Base-by-base conservation (phyloP, 2,329 filamentous ascomycete genomes). In the Venturia pyrina region DNA sequence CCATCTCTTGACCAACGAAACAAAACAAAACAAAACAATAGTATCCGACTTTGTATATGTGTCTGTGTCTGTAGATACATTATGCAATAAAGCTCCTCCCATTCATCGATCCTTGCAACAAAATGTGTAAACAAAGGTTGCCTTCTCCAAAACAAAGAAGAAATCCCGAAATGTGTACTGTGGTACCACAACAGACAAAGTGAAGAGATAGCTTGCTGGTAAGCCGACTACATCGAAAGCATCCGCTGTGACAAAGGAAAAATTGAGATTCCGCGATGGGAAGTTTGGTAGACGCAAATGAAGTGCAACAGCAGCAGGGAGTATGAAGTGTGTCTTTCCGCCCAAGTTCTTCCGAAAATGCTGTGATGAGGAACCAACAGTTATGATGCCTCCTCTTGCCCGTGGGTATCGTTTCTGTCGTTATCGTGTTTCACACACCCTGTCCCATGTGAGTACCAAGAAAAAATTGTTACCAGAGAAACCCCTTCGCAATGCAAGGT, bases 401-500 rank as follows among this genome's bases (percentile, higher is more conserved):
- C 53, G 15, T 59, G 53, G 53, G 53, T 59, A 59, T 59, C 53
- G 53, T 59, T 59, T 59, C 28, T 37, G 32, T 59, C 53, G 53
- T 59, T 40, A 59, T 59, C 53, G 6, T 59, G 53, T 37, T 28
- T 37, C 53, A 32, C 53, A 57, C 32, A 59, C 37, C 32, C 53
- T n/a, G 17, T 57, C 50, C 50, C 50, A 34, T 57, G 24, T 57
- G 10, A 59, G 32, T 37, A 37, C 21, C 48, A 44, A 62, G 40
- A 37, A 43, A 43, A 61, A 40, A 61, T 40, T 21, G 57, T 61
- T 43, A 43, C 44, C 60, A 62, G 60, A 62, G 44, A 62, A 62
- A 11, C 44, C 44, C 44, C 44, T 19, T 48, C 21, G 60, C 60
- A 43, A 43, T 44, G 60, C 40, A 62, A 15, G 19, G 44, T 17